These are phyloP conservation scores for Porcisia deanei DNA, from an alignment of 208 protist species.

Conservation along the genomic window DNA sequence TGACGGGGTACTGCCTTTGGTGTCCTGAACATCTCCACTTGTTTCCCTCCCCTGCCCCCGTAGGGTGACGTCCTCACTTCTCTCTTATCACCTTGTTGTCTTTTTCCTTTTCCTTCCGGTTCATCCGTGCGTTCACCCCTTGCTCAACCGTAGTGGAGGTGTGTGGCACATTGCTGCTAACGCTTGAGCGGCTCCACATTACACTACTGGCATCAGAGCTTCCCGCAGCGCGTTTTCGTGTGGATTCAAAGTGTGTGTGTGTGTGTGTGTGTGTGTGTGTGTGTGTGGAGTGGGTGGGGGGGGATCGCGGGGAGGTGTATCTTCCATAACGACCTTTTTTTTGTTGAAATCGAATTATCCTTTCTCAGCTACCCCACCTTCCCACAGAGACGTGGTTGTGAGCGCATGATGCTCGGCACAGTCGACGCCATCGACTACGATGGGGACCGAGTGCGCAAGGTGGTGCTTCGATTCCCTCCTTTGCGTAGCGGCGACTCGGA, in stretches of 20 bases:
- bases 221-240: not conserved
- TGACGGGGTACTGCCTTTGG: not conserved
- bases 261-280: not conserved
- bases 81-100: not conserved
- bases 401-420: conserved; percentile 62
- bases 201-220: not conserved
- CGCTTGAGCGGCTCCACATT: not conserved
- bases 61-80: not conserved
- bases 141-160: not conserved
- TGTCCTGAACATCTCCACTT: not conserved
- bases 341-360: not conserved
- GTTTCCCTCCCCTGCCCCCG: not conserved
- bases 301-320: not conserved
- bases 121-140: not conserved
- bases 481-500: conserved; percentile 35
- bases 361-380: not conserved
- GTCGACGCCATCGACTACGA: conserved; percentile 83
- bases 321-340: too few species aligned
- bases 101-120: too few species aligned
- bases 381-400: not conserved
- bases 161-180: not conserved
- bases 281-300: not conserved
- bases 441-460: conserved; percentile 62
- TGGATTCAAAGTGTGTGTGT: not conserved
- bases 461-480: conserved; percentile 69